These are phyloP conservation scores for Ramaria sp. DNA, from an alignment of 768 basidiomycete species.

Conservation along the genomic window DNA sequence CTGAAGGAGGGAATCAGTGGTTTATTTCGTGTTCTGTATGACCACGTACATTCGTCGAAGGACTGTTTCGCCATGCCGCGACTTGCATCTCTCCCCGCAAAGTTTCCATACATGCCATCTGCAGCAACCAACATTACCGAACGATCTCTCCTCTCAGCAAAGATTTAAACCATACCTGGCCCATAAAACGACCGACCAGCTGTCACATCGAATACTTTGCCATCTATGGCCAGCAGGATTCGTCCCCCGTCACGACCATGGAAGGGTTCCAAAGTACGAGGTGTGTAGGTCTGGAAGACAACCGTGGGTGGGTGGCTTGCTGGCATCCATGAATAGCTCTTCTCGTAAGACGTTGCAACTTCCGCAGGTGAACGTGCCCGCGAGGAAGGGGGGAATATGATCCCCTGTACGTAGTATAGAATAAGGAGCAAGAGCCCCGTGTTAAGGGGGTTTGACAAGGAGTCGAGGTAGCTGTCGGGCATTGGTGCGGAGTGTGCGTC, in stretches of 20 bases:
- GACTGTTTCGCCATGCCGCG: conserved; percentile 98
- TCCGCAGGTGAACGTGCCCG: conserved; percentile 25
- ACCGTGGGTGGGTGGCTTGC: conserved; percentile 69
- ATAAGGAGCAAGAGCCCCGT: conserved; percentile 71
- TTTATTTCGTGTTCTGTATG: background rate
- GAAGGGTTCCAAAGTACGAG: conserved; percentile 61
- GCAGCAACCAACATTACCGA: background rate
- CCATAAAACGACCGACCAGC: conserved; percentile 89
- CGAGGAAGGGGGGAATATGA: conserved; percentile 59
- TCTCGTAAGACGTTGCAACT: conserved; percentile 61
- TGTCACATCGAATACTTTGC: conserved; percentile 89
- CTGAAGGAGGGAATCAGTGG: conserved; percentile 26
- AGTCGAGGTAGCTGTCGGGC: background rate
- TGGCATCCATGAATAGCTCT: conserved; percentile 89
- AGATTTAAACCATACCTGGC: conserved; percentile 49
- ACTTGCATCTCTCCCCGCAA: conserved; percentile 93
- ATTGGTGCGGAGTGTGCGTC: background rate
- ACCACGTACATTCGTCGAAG: conserved; percentile 68
- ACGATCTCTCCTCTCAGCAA: background rate
- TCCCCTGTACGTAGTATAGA: conserved; percentile 61
- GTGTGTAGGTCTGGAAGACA: conserved; percentile 68
- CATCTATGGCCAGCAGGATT: conserved; percentile 79
- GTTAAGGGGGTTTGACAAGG: conserved; percentile 51
- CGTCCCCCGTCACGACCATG: conserved; percentile 52
- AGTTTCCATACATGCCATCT: conserved; percentile 97